phyloP scores from a whole-genome alignment of 495 filamentous ascomycete genomes.

The Penicillium cataractarum region DNA sequence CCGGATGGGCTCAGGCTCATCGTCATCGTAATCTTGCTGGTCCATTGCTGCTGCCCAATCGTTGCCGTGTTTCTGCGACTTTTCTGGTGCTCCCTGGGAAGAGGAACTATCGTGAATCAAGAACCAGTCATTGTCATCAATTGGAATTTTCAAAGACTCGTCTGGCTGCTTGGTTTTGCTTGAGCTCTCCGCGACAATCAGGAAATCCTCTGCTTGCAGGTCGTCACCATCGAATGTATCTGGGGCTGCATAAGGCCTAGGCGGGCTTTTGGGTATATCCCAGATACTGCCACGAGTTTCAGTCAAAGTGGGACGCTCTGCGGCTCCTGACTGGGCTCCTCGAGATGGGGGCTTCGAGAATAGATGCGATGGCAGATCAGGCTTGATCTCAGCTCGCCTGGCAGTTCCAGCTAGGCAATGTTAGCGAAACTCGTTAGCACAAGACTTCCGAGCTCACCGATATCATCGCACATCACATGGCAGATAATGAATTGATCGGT shows the following conservation, averaged over 20 bases:
- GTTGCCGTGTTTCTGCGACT: slow-evolving; percentile 6
- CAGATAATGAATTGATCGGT: slow-evolving; percentile 65
- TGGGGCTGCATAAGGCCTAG: slow-evolving; percentile 9
- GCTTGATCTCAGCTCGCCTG: slow-evolving; percentile 62
- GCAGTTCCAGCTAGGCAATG: slow-evolving; percentile 69
- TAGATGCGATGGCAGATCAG: slow-evolving; percentile 56
- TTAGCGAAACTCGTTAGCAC: slow-evolving; percentile 2
- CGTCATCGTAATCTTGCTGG: slow-evolving; percentile 24
- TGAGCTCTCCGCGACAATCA: slow-evolving; percentile 16
- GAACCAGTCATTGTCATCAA: slow-evolving; percentile 26
- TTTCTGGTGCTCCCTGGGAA: background rate
- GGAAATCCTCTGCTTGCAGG: slow-evolving; percentile 58
- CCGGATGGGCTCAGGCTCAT: slow-evolving; percentile 49
- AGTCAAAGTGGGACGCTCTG: slow-evolving; percentile 10
- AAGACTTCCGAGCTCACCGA: slow-evolving; percentile 54
- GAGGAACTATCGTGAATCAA: slow-evolving; percentile 22
- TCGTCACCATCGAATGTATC: slow-evolving; percentile 62
- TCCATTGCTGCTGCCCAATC: slow-evolving; percentile 16
- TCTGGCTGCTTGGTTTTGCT: slow-evolving; percentile 7
- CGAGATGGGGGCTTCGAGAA: slow-evolving; percentile 47
- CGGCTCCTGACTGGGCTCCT: background rate
- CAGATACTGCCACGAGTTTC: slow-evolving; percentile 10
- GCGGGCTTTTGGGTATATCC: slow-evolving; percentile 13
- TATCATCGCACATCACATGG: slow-evolving; percentile 84
- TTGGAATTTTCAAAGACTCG: background rate